Evolutionary conservation across 2,329 filamentous ascomycete species (phyloP), one percentile per base, ranked within the genome.

Genomic region (Aspergillaceae sp.): DNA sequence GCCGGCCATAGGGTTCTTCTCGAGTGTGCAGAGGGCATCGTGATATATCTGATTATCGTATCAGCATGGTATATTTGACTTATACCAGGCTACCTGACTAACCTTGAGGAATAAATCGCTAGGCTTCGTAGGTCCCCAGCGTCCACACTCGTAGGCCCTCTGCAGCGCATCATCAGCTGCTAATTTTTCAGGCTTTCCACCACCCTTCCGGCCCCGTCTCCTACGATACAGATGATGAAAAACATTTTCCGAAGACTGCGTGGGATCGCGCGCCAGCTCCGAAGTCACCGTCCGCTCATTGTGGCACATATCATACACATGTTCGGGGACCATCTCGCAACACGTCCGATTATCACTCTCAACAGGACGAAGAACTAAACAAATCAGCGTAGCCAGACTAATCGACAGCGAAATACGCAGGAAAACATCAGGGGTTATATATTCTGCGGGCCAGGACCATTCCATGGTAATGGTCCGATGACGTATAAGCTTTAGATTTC

Each of bases 41-140:
- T 83, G 77, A 52, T 82, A 87, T 8, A 85, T 74, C 71, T 80
- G 6, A 6, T 10, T 35, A 4, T 35, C n/a, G 4, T 40, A 26
- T 36, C 10, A 7, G 8, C 19, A 19, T 19, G 19, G 19, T 19
- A 19, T 19, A 2, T 19, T 19, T 19, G 2, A 19, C 19, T 19
- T 19, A 19, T 19, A 19, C 19, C 6, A 9, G 19, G 19, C 9
- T 19, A 27, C 8, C 8, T 27, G 28, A 19, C 66, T 51, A 50
- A 78, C 79, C 57, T 71, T 72, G 4, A 87, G 64, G 58, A 90
- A 90, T 0, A 89, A 65, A 10, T 81, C 74, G 51, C 82, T 85
- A 0, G 84, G 86, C 43, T 72, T 64, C 1, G 74, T 73, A 0
- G 73, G 59, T 0, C 83, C 84, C 78, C 84, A 90, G 44, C 77